Conservation (phyloP, 169 alveolate genomes). For the Eimeria maxima region DNA sequence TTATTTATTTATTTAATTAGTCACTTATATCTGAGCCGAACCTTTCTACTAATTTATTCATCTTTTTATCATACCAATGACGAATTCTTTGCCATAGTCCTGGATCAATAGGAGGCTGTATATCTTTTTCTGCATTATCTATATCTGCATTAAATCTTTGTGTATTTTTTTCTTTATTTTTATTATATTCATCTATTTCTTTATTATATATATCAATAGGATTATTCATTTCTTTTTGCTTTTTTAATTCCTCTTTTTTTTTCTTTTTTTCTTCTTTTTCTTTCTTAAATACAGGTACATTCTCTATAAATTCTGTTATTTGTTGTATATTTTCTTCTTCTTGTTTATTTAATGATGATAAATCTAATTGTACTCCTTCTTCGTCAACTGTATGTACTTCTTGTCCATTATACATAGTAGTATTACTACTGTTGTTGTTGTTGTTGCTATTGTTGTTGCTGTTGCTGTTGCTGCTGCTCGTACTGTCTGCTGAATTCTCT, state of each 20-base stretch:
- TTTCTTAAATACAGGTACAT: neutral
- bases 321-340: neutral
- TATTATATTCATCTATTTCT: neutral
- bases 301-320: slow-evolving; percentile 15
- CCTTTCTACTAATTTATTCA: neutral
- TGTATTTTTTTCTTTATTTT: neutral
- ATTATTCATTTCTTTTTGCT: neutral
- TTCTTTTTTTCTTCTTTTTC: slow-evolving; percentile 26
- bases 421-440: neutral
- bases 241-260: neutral
- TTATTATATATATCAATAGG: neutral
- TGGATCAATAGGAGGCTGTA: neutral
- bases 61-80: neutral
- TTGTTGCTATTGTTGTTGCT: neutral
- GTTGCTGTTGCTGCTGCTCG: neutral
- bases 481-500: neutral
- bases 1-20: too few relatives aligned
- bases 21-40: too few relatives aligned
- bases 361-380: slow-evolving; percentile 2
- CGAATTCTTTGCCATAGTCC: neutral
- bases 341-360: neutral
- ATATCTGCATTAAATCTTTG: slow-evolving; percentile 8
- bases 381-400: neutral
- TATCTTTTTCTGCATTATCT: slow-evolving; percentile 5
- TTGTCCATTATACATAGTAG: neutral